A percentile compares a stretch with the other conserved stretches of the same genome.
These are phyloP conservation scores for Mortierella alpina DNA, from an alignment of 192 early-diverging fungal genomes.

Conservation along the genomic window DNA sequence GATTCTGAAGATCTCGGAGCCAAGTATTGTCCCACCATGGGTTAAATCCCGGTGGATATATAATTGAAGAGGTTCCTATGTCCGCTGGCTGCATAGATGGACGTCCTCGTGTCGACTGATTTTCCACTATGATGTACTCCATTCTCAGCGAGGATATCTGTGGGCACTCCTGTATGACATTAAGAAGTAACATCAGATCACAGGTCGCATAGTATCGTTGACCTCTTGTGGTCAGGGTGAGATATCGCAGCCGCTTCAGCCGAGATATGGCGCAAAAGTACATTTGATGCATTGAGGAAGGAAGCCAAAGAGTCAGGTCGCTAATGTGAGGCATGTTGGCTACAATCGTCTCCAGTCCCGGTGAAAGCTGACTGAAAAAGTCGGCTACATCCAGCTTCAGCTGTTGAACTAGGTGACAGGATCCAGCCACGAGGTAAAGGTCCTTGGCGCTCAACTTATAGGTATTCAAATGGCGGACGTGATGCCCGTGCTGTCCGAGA, in stretches of 20 bases:
- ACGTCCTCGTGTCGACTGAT: too few species aligned
- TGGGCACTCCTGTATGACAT: slow-evolving; percentile 4
- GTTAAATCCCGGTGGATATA: too few species aligned
- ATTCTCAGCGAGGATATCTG: neutral
- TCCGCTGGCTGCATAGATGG: too few species aligned
- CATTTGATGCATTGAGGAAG: neutral
- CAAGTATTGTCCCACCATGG: too few species aligned
- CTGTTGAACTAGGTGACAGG: slow-evolving; percentile 10
- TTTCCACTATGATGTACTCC: neutral
- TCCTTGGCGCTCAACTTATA: slow-evolving; percentile 1
- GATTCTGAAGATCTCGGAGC: too few species aligned
- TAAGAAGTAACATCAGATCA: slow-evolving; percentile 4
- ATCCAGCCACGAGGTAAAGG: neutral
- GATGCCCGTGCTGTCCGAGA: slow-evolving; percentile 19
- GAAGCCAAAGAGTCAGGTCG: neutral
- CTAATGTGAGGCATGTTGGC: slow-evolving; percentile 2
- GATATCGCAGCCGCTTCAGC: neutral
- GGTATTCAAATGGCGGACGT: slow-evolving; percentile 2
- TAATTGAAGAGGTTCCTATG: too few species aligned
- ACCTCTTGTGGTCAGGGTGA: too few species aligned
- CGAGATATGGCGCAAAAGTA: slow-evolving; percentile 4
- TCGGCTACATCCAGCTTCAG: neutral
- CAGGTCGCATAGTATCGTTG: neutral
- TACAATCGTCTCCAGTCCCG: neutral
- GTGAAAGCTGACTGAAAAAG: neutral